Percentiles rank a stretch among this genome's conserved stretches.
These are phyloP conservation scores for Leptographium galeiforme DNA, from an alignment of 2,329 filamentous ascomycete species.

Conservation along the genomic window DNA sequence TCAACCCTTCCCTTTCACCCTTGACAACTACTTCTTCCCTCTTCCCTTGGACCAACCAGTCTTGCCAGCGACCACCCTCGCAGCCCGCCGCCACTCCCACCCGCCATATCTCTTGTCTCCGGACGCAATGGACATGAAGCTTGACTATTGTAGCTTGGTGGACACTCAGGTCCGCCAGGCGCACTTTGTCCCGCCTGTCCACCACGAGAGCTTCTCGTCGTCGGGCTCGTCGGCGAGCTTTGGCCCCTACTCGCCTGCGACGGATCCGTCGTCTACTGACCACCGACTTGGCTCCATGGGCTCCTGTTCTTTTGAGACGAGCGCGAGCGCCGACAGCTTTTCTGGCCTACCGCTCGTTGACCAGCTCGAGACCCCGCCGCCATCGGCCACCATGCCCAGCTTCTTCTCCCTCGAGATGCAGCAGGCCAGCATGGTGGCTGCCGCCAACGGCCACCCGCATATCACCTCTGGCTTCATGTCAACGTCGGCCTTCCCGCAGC, in stretches of 20 bases:
- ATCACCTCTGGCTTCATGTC: constrained; percentile 3
- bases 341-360: constrained; percentile 16
- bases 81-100: no score
- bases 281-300: constrained; percentile 18
- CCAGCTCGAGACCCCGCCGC: constrained; percentile 20
- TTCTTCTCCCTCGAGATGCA: constrained; percentile 7
- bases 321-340: constrained; percentile 11
- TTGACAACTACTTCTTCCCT: not conserved
- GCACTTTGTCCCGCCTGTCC: not conserved
- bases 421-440: not conserved
- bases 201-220: constrained; percentile 24
- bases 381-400: constrained; percentile 11
- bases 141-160: not conserved
- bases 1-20: not conserved
- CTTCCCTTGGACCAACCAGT: not conserved
- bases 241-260: constrained; percentile 30
- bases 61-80: not conserved
- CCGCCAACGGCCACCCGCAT: not conserved
- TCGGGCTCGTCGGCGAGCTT: constrained; percentile 23
- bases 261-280: constrained; percentile 25
- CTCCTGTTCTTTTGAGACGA: constrained; percentile 17
- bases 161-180: not conserved
- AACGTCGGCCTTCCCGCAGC: constrained; percentile 1
- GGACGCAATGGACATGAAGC: not conserved
- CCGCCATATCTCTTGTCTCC: not conserved